Evolutionary conservation across 768 basidiomycete genomes (phyloP).

Genomic region (Rhodotorula babjevae): DNA sequence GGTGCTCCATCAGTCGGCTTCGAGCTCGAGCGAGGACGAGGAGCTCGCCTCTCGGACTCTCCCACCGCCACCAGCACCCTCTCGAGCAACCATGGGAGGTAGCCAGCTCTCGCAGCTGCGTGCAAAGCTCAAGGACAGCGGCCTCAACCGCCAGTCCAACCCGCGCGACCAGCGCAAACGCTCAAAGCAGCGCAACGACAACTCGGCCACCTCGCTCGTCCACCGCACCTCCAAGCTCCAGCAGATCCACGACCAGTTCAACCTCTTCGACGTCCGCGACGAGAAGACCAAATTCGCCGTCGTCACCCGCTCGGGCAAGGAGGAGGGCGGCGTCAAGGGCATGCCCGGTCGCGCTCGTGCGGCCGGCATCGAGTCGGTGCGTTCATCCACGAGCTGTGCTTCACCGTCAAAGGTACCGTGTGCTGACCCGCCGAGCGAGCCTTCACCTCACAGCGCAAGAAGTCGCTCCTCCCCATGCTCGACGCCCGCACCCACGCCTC

Average conservation of each 20-base stretch:
- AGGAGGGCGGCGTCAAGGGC: conserved; percentile 63
- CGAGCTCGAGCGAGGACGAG: no score
- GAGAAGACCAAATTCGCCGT: conserved; percentile 90
- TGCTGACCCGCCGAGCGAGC: no score
- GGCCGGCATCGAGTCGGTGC: conserved; percentile 80
- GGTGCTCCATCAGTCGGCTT: no score
- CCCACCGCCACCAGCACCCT: not conserved
- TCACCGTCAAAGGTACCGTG: no score
- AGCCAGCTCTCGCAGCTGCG: conserved; percentile 91
- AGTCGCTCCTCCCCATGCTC: conserved; percentile 77
- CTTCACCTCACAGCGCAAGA: conserved; percentile 74
- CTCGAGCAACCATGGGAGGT: conserved; percentile 23
- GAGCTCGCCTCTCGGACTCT: no score
- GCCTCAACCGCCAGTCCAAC: conserved; percentile 61
- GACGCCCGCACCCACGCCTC: conserved; percentile 75
- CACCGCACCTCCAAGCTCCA: conserved; percentile 58
- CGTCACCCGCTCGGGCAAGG: conserved; percentile 70
- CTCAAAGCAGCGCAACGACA: conserved; percentile 46
- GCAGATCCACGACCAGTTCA: conserved; percentile 77
- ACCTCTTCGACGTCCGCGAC: conserved; percentile 90
- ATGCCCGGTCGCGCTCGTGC: conserved; percentile 83
- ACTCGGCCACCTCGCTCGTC: conserved; percentile 14
- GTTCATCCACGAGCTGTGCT: no score
- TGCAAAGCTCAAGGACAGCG: conserved; percentile 70
- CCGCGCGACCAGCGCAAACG: conserved; percentile 68